phyloP scores from a whole-genome alignment of 2,329 filamentous ascomycete genomes.

The Colletotrichum destructivum region DNA sequence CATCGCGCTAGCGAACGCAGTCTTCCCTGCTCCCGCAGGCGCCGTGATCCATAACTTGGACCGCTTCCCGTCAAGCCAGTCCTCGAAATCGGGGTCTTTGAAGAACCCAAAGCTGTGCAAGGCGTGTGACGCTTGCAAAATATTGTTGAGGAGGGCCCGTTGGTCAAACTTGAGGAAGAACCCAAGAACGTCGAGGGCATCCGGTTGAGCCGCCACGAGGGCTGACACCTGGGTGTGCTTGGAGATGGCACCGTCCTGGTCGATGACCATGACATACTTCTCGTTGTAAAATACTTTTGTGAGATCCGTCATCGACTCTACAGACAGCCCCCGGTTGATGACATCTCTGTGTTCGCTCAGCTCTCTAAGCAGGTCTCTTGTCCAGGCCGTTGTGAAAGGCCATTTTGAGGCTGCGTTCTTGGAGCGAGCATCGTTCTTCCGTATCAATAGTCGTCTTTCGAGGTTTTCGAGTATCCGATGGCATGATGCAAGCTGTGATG shows the following conservation, averaged over 20 bases:
- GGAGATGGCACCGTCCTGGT: neutral
- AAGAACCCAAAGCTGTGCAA: neutral
- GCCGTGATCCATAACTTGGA: slow-evolving; percentile 10
- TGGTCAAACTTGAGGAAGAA: neutral
- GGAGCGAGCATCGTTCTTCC: neutral
- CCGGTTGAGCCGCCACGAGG: neutral
- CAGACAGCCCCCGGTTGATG: neutral
- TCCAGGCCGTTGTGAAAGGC: slow-evolving; percentile 27
- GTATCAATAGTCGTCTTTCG: neutral
- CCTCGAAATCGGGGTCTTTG: neutral
- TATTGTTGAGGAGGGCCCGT: neutral
- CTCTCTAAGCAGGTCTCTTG: slow-evolving; percentile 8
- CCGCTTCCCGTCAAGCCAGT: neutral
- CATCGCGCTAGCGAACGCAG: neutral
- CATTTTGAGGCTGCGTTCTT: neutral
- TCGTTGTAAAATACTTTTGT: neutral
- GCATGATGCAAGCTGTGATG: slow-evolving; percentile 4
- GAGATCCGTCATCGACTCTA: neutral
- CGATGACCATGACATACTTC: neutral
- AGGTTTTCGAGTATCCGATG: neutral
- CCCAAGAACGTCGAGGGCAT: neutral
- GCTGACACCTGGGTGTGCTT: neutral
- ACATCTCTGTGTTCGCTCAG: neutral
- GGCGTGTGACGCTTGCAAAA: neutral
- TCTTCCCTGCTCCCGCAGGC: slow-evolving; percentile 9